A percentile compares a stretch with the other conserved stretches of the same genome.
Conservation (phyloP, 495 filamentous ascomycete species). For the Trichoderma parareesei region DNA sequence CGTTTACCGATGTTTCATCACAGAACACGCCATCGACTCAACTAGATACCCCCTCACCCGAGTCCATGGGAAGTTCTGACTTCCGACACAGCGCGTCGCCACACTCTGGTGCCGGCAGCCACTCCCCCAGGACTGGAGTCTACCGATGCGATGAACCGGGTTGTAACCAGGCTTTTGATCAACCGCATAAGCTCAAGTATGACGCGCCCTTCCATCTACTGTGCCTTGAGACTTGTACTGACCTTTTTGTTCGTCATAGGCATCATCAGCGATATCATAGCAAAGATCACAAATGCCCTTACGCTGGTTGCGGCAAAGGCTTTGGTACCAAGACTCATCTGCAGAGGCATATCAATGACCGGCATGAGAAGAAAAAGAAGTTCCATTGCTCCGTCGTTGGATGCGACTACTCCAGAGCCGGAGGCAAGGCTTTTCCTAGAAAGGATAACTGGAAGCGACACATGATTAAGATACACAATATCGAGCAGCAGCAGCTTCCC, state of each 20-base stretch:
- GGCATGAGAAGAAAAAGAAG: constrained; percentile 40
- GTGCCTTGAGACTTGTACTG: not conserved
- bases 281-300: constrained; percentile 35
- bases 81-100: constrained; percentile 14
- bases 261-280: constrained; percentile 44
- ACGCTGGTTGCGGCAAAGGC: constrained; percentile 31
- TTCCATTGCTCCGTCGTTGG: constrained; percentile 37
- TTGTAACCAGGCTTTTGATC: constrained; percentile 36
- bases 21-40: constrained; percentile 15
- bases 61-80: constrained; percentile 12
- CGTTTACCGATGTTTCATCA: constrained; percentile 4
- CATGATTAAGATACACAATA: constrained; percentile 41
- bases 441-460: constrained; percentile 47
- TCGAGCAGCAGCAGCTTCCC: constrained; percentile 22
- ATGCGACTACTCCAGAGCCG: constrained; percentile 36
- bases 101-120: constrained; percentile 16
- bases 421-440: constrained; percentile 41
- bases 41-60: constrained; percentile 11
- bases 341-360: constrained; percentile 44
- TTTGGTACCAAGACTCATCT: constrained; percentile 47
- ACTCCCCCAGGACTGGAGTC: constrained; percentile 19
- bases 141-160: constrained; percentile 28
- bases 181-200: constrained; percentile 42
- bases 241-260: constrained; percentile 13
- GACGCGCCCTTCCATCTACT: not conserved